phyloP scores from a whole-genome alignment of 2,329 filamentous ascomycete species.

The Ophiocordyceps camponoti-floridani region DNA sequence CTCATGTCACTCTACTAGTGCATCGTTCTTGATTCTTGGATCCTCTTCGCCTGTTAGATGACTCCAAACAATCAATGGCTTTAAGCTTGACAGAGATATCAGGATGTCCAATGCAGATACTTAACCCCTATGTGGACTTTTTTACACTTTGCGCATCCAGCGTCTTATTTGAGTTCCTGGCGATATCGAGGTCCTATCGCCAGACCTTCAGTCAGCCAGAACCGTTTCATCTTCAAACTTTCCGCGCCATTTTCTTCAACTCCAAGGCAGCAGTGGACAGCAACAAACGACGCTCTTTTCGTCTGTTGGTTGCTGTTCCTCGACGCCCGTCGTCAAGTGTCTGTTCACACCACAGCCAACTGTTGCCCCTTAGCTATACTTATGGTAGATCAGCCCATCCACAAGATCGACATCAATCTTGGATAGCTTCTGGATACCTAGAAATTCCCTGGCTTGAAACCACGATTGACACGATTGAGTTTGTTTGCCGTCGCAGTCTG shows the following conservation, averaged over 20 bases:
- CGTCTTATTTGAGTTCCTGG: not conserved
- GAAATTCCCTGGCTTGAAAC: not conserved
- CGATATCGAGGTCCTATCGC: not conserved
- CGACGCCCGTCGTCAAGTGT: too few relatives aligned
- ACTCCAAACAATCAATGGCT: too few relatives aligned
- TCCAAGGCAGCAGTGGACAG: not conserved
- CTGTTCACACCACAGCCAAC: too few relatives aligned
- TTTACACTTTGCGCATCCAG: not conserved
- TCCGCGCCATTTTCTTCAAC: not conserved
- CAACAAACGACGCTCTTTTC: not conserved
- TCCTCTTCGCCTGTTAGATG: too few relatives aligned
- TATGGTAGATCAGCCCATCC: too few relatives aligned
- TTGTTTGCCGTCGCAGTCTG: slow-evolving; percentile 46
- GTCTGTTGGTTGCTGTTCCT: not conserved
- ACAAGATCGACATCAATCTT: not conserved
- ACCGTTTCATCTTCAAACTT: not conserved
- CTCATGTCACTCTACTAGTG: too few relatives aligned
- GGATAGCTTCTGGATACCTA: not conserved
- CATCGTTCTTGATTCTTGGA: too few relatives aligned
- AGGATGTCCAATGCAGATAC: too few relatives aligned
- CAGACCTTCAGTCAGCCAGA: not conserved
- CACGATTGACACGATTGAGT: slow-evolving; percentile 37
- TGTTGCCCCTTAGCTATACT: too few relatives aligned
- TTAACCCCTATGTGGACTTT: too few relatives aligned
- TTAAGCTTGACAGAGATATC: too few relatives aligned